Conservation (phyloP, 2,329 filamentous ascomycete species). For the Fusarium staphyleae region DNA sequence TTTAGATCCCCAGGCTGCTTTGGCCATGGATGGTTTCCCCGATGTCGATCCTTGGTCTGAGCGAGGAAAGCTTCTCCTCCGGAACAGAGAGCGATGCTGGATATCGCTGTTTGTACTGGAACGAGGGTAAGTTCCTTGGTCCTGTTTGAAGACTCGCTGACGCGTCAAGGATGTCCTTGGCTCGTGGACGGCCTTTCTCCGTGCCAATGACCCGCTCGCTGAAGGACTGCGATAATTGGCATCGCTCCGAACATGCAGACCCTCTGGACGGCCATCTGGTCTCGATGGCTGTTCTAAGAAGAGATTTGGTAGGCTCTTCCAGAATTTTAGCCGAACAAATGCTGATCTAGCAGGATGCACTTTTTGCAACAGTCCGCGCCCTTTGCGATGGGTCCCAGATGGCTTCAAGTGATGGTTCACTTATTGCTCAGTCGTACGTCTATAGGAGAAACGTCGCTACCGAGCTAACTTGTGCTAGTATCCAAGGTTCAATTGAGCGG, state of each 20-base stretch:
- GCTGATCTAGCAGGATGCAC: conserved; percentile 52
- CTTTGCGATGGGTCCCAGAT: conserved; percentile 66
- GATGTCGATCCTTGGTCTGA: conserved; percentile 67
- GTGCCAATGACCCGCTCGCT: conserved; percentile 71
- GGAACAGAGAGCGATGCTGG: conserved; percentile 73
- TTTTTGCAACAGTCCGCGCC: conserved; percentile 64
- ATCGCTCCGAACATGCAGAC: conserved; percentile 68
- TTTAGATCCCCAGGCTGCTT: conserved; percentile 69
- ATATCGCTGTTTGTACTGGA: conserved; percentile 76
- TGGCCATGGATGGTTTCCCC: conserved; percentile 72
- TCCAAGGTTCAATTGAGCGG: conserved; percentile 66
- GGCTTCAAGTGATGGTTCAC: conserved; percentile 56
- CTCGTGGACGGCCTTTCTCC: conserved; percentile 72
- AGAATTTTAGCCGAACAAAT: background rate
- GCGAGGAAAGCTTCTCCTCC: conserved; percentile 65
- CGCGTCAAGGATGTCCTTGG: conserved; percentile 66
- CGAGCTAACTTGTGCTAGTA: conserved; percentile 45
- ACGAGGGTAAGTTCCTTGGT: conserved; percentile 58
- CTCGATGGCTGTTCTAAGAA: conserved; percentile 72
- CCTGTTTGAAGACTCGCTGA: background rate
- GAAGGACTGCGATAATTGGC: conserved; percentile 74
- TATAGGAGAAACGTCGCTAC: rapidly evolving
- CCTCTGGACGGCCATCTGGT: conserved; percentile 74
- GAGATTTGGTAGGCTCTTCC: conserved; percentile 62
- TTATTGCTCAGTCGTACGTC: conserved; percentile 60